Percentiles rank a stretch among this genome's conserved stretches.
These are phyloP conservation scores for Tetragonia tetragonoides DNA, from an alignment of 148 eudicot species.

Conservation along the genomic window DNA sequence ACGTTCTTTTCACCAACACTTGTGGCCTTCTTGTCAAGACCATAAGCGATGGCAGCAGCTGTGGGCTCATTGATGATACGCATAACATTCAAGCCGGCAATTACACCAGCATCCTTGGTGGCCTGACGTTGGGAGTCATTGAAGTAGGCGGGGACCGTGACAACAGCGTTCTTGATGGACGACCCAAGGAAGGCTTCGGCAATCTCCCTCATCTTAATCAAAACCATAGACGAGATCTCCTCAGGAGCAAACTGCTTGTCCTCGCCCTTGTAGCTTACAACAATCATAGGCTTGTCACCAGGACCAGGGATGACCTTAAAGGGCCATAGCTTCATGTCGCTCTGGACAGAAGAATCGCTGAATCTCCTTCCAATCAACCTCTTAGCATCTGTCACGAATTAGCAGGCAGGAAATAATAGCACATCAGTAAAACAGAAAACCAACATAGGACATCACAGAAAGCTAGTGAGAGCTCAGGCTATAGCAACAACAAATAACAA, in stretches of 20 bases:
- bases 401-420: not conserved
- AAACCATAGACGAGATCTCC: constrained; percentile 34
- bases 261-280: constrained; percentile 27
- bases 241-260: constrained; percentile 16
- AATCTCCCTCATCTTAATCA: constrained; percentile 31
- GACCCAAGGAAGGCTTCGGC: constrained; percentile 32
- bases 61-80: constrained; percentile 19
- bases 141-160: constrained; percentile 33
- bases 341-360: constrained; percentile 32
- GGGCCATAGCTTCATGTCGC: constrained; percentile 39
- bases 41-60: constrained; percentile 39
- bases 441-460: not conserved
- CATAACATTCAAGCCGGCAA: constrained; percentile 23
- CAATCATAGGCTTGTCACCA: constrained; percentile 31
- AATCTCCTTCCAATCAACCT: constrained; percentile 32
- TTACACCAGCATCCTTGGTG: constrained; percentile 35
- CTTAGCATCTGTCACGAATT: constrained; percentile 26
- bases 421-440: not conserved
- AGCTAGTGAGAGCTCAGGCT: no score
- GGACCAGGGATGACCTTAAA: constrained; percentile 28
- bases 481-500: no score
- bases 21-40: constrained; percentile 39
- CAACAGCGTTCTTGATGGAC: constrained; percentile 29
- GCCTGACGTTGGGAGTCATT: constrained; percentile 38
- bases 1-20: constrained; percentile 33